Evolutionary conservation across 129 eudicot genomes (phyloP).

Genomic region (Oenanthe sinensis): DNA sequence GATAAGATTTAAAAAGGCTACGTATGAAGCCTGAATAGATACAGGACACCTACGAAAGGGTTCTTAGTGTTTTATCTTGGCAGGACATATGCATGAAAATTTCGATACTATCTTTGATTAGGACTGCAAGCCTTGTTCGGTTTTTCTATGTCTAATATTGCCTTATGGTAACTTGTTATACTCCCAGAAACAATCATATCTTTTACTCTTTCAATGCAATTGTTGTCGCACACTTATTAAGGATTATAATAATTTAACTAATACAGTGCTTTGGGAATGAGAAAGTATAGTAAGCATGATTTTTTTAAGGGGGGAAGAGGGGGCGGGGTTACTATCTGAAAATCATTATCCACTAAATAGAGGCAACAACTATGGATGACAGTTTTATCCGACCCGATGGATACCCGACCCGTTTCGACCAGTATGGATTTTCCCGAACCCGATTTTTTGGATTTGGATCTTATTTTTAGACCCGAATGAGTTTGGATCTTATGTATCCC

Average conservation of each 20-base stretch:
- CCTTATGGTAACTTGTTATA: not conserved
- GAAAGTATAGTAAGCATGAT: too few relatives aligned
- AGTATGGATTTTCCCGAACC: too few relatives aligned
- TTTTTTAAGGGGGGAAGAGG: not conserved
- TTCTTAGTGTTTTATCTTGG: not conserved
- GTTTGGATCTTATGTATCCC: too few relatives aligned
- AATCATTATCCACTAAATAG: not conserved
- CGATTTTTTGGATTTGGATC: too few relatives aligned
- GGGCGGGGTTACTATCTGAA: not conserved
- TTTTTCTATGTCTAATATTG: not conserved
- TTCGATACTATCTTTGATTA: not conserved
- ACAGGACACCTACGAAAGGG: not conserved
- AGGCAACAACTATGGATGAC: too few relatives aligned
- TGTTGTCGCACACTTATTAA: too few relatives aligned
- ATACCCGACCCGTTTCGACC: too few relatives aligned
- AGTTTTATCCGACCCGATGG: too few relatives aligned
- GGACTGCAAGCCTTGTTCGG: not conserved
- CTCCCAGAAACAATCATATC: not conserved
- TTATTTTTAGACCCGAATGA: too few relatives aligned
- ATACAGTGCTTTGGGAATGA: too few relatives aligned
- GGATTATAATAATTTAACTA: too few relatives aligned
- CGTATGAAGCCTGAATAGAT: not conserved
- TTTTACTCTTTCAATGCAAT: not conserved
- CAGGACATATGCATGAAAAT: not conserved
- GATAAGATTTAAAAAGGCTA: not conserved